phyloP scores from a whole-genome alignment of 2,329 filamentous ascomycete species.

The Verticillium alfalfae region DNA sequence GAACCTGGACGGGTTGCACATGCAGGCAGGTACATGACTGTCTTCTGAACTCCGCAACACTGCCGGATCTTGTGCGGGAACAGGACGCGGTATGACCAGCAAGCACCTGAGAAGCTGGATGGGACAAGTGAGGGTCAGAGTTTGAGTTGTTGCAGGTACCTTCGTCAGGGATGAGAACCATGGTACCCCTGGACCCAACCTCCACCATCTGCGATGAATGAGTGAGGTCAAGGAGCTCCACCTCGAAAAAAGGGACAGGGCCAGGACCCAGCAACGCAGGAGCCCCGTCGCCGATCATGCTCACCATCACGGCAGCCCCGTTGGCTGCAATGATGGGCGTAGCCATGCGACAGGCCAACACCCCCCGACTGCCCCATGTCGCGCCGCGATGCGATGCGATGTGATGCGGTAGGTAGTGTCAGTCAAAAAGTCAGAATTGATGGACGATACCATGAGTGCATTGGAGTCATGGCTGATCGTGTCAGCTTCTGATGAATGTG shows the following conservation, averaged over 20 bases:
- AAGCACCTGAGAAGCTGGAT: neutral
- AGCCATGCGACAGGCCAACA: neutral
- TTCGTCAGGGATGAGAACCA: neutral
- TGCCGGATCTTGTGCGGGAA: neutral
- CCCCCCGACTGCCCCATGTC: neutral
- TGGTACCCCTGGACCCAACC: neutral
- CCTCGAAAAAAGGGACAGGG: neutral
- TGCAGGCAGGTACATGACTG: neutral
- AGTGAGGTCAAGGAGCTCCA: neutral
- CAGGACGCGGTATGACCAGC: neutral
- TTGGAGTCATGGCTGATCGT: neutral
- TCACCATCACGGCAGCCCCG: neutral
- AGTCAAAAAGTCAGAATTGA: neutral
- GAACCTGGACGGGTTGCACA: neutral
- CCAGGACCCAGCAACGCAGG: neutral
- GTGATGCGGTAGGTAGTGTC: neutral
- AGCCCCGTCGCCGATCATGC: neutral
- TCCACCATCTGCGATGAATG: neutral
- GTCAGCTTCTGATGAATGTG: neutral
- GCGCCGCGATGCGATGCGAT: neutral
- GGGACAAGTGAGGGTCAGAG: neutral
- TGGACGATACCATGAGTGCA: neutral
- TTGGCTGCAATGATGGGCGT: neutral
- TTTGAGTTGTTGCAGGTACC: neutral
- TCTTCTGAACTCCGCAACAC: neutral